Percentiles rank a stretch among this genome's conserved stretches.
Conservation (phyloP, 257 asterid genomes). For the Thymus mandschuricus region DNA sequence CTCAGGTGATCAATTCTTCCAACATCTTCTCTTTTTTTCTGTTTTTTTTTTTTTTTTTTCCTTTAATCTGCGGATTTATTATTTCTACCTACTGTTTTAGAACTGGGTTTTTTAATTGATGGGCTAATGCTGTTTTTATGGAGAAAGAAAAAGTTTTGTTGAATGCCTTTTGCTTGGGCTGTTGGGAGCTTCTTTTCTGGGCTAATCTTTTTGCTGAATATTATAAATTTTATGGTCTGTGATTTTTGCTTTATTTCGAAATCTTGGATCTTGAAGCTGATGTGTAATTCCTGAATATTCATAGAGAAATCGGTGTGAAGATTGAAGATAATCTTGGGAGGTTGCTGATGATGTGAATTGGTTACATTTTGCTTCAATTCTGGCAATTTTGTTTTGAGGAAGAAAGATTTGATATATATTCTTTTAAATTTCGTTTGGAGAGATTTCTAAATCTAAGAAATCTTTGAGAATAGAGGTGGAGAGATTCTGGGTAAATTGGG, state of each 20-base stretch:
- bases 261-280: constrained; percentile 52
- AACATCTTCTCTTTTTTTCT: neutral
- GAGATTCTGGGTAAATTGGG: constrained; percentile 25
- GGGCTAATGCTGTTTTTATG: constrained; percentile 30
- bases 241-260: constrained; percentile 29
- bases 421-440: neutral
- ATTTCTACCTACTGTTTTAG: constrained; percentile 16
- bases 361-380: constrained; percentile 23
- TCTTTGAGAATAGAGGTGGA: neutral
- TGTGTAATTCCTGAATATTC: constrained; percentile 42
- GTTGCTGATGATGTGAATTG: constrained; percentile 11
- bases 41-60: constrained; percentile 12
- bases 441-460: neutral
- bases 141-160: constrained; percentile 23
- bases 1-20: constrained; percentile 57
- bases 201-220: constrained; percentile 21
- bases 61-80: constrained; percentile 19
- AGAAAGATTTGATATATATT: constrained; percentile 9
- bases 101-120: constrained; percentile 29
- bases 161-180: constrained; percentile 27
- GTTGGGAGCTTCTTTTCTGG: constrained; percentile 29
- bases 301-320: constrained; percentile 41
- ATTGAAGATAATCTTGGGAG: constrained; percentile 18
- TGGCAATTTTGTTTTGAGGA: constrained; percentile 2
- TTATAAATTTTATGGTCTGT: constrained; percentile 5